These are phyloP conservation scores for Nematocida sp. DNA, from an alignment of 371 early-diverging fungal species.

Conservation along the genomic window DNA sequence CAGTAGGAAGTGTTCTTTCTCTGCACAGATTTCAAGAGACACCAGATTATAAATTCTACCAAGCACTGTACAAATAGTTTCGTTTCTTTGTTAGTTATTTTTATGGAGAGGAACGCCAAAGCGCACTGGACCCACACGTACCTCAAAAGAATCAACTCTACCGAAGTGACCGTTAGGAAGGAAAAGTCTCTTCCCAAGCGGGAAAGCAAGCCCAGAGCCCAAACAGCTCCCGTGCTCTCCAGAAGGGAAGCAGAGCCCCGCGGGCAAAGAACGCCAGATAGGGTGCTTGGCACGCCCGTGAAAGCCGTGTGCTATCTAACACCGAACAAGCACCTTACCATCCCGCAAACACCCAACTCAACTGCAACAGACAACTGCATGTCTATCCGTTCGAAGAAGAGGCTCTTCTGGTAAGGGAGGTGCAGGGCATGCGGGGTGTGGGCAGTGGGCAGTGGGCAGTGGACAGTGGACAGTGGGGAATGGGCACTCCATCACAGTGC, in stretches of 20 bases:
- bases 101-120: conserved; percentile 13
- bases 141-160: conserved; percentile 39
- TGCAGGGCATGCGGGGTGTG: background rate
- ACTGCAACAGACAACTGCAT: background rate
- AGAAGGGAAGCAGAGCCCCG: background rate
- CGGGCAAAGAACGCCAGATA: conserved; percentile 7
- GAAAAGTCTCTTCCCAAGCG: background rate
- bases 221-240: background rate
- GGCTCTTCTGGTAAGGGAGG: conserved; percentile 23
- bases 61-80: background rate
- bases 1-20: conserved; percentile 9
- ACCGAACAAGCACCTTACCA: background rate
- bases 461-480: too few species aligned
- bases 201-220: background rate
- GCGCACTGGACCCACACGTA: conserved; percentile 19
- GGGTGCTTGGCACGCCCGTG: conserved; percentile 12
- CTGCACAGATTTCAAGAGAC: background rate
- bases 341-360: conserved; percentile 20
- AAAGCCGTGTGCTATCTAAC: background rate
- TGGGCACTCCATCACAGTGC: background rate
- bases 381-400: background rate
- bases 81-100: background rate
- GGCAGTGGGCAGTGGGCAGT: too few species aligned
- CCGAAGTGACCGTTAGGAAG: conserved; percentile 15
- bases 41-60: background rate